Percentiles rank a stretch among this genome's conserved stretches.
Conservation (phyloP, 495 filamentous ascomycete species). For the Penicillium canescens region DNA sequence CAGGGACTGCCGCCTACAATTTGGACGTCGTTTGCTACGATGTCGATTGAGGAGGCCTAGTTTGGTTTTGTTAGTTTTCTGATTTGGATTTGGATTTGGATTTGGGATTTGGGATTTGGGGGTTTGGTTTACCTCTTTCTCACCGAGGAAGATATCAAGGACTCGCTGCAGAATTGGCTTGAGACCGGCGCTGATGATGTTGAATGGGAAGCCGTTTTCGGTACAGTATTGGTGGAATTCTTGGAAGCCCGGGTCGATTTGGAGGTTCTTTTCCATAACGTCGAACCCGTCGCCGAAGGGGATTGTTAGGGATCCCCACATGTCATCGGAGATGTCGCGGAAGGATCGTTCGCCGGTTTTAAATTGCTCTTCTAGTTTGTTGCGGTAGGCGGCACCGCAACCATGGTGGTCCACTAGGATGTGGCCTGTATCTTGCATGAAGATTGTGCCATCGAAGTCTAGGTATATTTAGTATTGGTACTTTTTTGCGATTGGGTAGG, state of each 20-base stretch:
- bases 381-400: conserved; percentile 57
- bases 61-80: conserved; percentile 1
- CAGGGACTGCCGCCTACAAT: conserved; percentile 62
- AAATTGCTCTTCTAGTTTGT: conserved; percentile 66
- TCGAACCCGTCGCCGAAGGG: conserved; percentile 76
- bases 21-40: conserved; percentile 69
- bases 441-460: conserved; percentile 81
- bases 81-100: background rate
- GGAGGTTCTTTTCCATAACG: conserved; percentile 62
- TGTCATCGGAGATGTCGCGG: conserved; percentile 74
- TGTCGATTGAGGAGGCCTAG: conserved; percentile 59
- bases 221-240: conserved; percentile 68
- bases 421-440: conserved; percentile 78
- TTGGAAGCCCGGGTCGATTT: conserved; percentile 66
- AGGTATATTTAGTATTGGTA: background rate
- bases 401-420: conserved; percentile 70
- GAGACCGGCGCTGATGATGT: conserved; percentile 71
- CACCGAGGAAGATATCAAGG: conserved; percentile 64
- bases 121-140: conserved; percentile 45
- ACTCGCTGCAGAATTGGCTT: conserved; percentile 65
- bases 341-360: conserved; percentile 67
- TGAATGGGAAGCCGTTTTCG: conserved; percentile 66
- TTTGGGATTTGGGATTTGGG: background rate
- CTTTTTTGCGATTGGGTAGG: background rate
- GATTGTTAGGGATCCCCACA: conserved; percentile 70